Base-by-base conservation (phyloP, 2,329 filamentous ascomycete species). In the Ascochyta pisi region DNA sequence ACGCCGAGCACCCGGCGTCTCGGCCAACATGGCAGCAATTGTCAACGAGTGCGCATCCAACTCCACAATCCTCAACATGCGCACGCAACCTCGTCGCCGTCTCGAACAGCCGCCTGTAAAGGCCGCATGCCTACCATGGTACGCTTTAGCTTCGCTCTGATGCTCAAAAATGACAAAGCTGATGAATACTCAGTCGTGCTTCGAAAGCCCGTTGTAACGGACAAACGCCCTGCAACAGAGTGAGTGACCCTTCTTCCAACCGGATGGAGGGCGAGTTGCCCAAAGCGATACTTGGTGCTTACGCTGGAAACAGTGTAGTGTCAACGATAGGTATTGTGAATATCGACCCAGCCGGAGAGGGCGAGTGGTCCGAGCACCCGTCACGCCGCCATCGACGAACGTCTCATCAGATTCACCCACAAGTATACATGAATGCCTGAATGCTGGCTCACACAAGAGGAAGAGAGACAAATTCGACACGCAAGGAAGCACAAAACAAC, bases 121-220 rank as follows among this genome's bases (percentile, higher is more conserved):
- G 29, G 35, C 48, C 22, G 53, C 53, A n/a, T 56, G 53, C 37
- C 16, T 56, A 51, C 29, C 53, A 51, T 56, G 53, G 53, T 56
- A 50, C 9, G 35, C n/a, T 16, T 12, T 19, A 19, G n/a, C 13
- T 12, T 5, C 12, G 6, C 29, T 31, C 12, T 15, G 10, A 31
- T 31, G 29, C 29, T 22, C 12, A 10, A 24, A 6, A 6, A 27
- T 16, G 24, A 46, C 3, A 7, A 12, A 42, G 26, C 42, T 56
- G 33, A 56, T n/a, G 16, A 29, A 12, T 1, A 9, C 19, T 12
- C 19, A 56, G 53, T n/a, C 53, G 53, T 37, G 47, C 53, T 38
- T 56, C 53, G 5, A 56, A 56, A 15, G 48, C 53, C 31, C 53
- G 53, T 12, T 56, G 53, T 37, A 47, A 56, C 27, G 48, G 53